Evolutionary conservation across 2,329 filamentous ascomycete species (phyloP).

Genomic region (Trichoderma guizhouense): DNA sequence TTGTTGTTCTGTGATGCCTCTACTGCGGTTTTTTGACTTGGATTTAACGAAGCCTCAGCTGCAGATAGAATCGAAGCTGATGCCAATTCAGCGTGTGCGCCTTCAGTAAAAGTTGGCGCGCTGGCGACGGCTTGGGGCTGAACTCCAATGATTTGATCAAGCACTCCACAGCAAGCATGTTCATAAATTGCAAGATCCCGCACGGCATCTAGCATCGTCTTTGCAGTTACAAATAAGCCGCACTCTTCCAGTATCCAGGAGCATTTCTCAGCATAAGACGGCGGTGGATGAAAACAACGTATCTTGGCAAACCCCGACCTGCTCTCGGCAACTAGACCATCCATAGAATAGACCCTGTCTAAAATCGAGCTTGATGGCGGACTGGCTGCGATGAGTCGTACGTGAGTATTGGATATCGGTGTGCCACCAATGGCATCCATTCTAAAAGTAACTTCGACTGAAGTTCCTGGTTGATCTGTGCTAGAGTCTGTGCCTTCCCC

Average conservation of each 20-base stretch:
- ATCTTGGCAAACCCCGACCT: conserved; percentile 32
- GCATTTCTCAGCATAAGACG: conserved; percentile 34
- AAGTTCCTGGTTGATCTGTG: background rate
- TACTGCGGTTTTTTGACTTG: conserved; percentile 22
- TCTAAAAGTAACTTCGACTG: conserved; percentile 13
- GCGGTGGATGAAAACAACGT: conserved; percentile 37
- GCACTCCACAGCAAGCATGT: conserved; percentile 33
- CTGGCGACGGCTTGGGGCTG: background rate
- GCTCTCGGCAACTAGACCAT: conserved; percentile 35
- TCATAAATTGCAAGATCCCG: conserved; percentile 29
- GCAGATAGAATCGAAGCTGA: background rate
- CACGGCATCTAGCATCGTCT: conserved; percentile 39
- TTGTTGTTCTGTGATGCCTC: conserved; percentile 26
- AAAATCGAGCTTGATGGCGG: conserved; percentile 31
- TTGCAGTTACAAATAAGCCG: conserved; percentile 41
- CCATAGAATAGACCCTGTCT: conserved; percentile 32
- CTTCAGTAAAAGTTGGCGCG: background rate
- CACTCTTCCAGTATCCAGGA: conserved; percentile 38
- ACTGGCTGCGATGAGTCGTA: conserved; percentile 33
- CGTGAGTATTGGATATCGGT: conserved; percentile 30
- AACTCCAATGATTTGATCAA: conserved; percentile 20
- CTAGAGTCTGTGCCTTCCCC: background rate
- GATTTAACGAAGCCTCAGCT: conserved; percentile 18
- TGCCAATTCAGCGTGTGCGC: background rate
- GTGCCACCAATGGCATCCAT: conserved; percentile 25